Conservation (phyloP, 2,329 filamentous ascomycete genomes). For the Thelonectria rubi region DNA sequence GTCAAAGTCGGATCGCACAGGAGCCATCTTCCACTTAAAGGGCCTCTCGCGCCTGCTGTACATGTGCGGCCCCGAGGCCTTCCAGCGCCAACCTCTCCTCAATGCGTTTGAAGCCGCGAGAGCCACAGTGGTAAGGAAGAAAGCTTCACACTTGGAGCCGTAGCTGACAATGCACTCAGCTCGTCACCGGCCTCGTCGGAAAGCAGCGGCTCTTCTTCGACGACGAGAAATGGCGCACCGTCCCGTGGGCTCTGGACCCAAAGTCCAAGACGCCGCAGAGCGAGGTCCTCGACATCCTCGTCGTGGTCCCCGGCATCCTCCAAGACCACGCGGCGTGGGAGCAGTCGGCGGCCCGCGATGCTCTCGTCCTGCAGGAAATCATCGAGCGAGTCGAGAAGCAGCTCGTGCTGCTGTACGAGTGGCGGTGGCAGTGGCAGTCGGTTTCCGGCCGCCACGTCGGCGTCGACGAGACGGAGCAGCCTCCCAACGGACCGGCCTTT, state of each 20-base stretch:
- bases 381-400: conserved; percentile 6
- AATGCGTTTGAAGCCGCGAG: conserved; percentile 29
- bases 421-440: conserved; percentile 26
- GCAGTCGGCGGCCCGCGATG: background rate
- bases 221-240: conserved; percentile 22
- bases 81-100: conserved; percentile 24
- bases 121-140: conserved; percentile 22
- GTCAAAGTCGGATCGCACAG: conserved; percentile 16
- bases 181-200: conserved; percentile 22
- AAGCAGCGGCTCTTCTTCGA: conserved; percentile 27
- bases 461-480: background rate
- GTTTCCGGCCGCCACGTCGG: conserved; percentile 9
- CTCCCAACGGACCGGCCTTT: conserved; percentile 3
- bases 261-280: conserved; percentile 23
- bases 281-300: conserved; percentile 24
- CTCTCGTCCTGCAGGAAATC: background rate
- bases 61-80: conserved; percentile 24
- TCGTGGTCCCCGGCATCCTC: conserved; percentile 18
- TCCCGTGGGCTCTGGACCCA: conserved; percentile 23
- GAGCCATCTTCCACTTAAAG: conserved; percentile 23
- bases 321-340: conserved; percentile 20
- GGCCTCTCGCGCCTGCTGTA: conserved; percentile 21
- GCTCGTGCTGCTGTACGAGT: conserved; percentile 6
- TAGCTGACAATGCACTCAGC: background rate
- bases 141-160: background rate